Evolutionary conservation across 345 rosid species (phyloP), one percentile per base, ranked within the genome.

Genomic region (Euphorbia lathyris): DNA sequence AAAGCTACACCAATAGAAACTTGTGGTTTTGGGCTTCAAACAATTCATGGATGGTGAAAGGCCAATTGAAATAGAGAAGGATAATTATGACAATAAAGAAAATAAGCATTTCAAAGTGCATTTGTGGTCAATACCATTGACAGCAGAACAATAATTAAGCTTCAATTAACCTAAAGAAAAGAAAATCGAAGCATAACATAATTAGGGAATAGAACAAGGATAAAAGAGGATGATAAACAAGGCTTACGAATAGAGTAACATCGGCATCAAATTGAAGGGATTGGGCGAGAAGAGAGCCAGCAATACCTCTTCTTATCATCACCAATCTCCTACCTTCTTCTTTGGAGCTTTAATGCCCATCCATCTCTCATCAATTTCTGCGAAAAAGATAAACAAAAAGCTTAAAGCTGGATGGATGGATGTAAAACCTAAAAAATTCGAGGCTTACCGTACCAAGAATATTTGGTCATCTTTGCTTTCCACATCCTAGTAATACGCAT

Each of bases 191-290:
- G 27, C 11, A n/a, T 7, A 55, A 26, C 25, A 50, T 9, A 11
- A 40, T 40, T 40, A 40, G 45, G 4, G 7, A 4, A 6, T 40
- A 2, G 45, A 10, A 10, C n/a, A 7, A 23, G 19, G 5, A 11
- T 3, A n/a, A 12, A 10, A 3, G 36, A 11, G 9, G 1, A n/a
- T n/a, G n/a, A n/a, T n/a, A 63, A 58, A 23, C 11, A 57, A 29
- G 1, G 67, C 87, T 20, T 78, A 89, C 90, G 90, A 81, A 66
- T 89, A 89, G 89, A 74, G 89, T 86, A 36, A 89, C 83, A 63
- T 86, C 84, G 2, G 90, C 86, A 57, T 62, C 50, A 80, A 81
- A 86, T 36, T 87, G 96, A 38, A 87, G 79, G 19, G 80, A 19
- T 42, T 84, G 83, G 1, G 86, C 86, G 42, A 85, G 71, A 9